Percentiles rank a stretch among this genome's conserved stretches.
Evolutionary conservation across 306 rosid genomes (phyloP).

Genomic region (Cyamopsis tetragonoloba): DNA sequence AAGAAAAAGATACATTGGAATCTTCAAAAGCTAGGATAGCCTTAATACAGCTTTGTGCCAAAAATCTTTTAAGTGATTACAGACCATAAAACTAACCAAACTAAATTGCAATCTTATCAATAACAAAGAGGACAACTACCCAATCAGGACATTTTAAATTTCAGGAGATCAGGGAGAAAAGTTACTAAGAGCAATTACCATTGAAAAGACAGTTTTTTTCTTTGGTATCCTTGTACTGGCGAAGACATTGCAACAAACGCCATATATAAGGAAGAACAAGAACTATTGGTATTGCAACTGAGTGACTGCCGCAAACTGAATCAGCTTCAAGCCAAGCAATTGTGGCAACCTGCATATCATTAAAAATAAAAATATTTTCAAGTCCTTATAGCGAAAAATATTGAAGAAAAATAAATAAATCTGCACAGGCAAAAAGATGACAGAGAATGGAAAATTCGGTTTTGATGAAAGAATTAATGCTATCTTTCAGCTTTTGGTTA

Average conservation of each 20-base stretch:
- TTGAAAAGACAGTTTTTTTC: conserved; percentile 78
- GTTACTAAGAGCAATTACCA: conserved; percentile 50
- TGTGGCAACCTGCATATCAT: conserved; percentile 79
- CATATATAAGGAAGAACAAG: conserved; percentile 95
- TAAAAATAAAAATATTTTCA: conserved; percentile 8
- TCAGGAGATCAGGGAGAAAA: conserved; percentile 6
- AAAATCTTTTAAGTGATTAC: background rate
- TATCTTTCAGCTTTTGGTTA: too few relatives aligned
- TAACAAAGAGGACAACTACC: background rate
- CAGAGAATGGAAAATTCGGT: background rate
- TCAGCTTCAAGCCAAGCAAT: conserved; percentile 99
- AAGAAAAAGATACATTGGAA: background rate
- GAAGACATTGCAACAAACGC: conserved; percentile 90
- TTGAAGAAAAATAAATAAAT: background rate
- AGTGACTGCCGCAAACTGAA: conserved; percentile 98
- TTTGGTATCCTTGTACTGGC: conserved; percentile 87
- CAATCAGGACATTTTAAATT: conserved; percentile 8
- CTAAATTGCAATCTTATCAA: background rate
- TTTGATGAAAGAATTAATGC: too few relatives aligned
- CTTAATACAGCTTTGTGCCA: background rate
- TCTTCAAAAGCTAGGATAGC: background rate
- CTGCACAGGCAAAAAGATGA: background rate
- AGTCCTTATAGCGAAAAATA: background rate
- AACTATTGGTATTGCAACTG: conserved; percentile 76
- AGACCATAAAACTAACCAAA: background rate